Evolutionary conservation across 1,139 yeast species (phyloP), one percentile per base, ranked within the genome.

Genomic region (Debaryomycetaceae sp.): DNA sequence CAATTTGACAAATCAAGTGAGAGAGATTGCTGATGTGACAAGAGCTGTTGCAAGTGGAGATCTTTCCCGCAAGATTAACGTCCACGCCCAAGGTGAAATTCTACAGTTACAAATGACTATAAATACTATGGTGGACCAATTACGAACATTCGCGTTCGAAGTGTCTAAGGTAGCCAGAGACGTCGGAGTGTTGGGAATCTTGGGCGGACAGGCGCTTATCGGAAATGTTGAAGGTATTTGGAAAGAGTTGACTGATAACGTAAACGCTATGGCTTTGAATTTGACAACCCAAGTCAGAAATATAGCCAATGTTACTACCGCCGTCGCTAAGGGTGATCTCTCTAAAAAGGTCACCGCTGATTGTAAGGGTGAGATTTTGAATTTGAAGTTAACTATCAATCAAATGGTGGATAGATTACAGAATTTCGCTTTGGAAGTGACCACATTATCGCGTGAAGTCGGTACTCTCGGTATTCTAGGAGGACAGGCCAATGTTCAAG

Each of bases 381-480:
- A 86, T 55, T 80, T 88, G 63, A 88, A 88, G 62, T 75, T 83
- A 44, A 87, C 95, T 3, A 87, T 87, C 62, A 86, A 72, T 57
- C 86, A 84, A 69, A 87, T 81, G 95, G 96, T 86, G 76, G 96
- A 88, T 63, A 81, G 95, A 52, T 76, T 88, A 54, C 91, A 86
- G 59, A 87, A 87, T 49, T 88, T 88, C 58, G 96, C 95, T n/a
- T 76, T 85, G 45, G 96, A 87, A 57, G 96, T 88, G 34, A 87
- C 96, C 1, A 86, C 93, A 1, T 75, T 88, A 49, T 91, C 96
- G 1, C 78, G 95, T 27, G 91, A 88, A 59, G 96, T 88, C 51
- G 96, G 96, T 57, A 88, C 95, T 3, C 82, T 87, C 54, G 96
- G 96, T 66, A 84, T 87, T 48, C 69, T 88, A 50, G 96, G 96